Evolutionary conservation across 2,329 filamentous ascomycete genomes (phyloP).

Genomic region (Exophiala sideris): DNA sequence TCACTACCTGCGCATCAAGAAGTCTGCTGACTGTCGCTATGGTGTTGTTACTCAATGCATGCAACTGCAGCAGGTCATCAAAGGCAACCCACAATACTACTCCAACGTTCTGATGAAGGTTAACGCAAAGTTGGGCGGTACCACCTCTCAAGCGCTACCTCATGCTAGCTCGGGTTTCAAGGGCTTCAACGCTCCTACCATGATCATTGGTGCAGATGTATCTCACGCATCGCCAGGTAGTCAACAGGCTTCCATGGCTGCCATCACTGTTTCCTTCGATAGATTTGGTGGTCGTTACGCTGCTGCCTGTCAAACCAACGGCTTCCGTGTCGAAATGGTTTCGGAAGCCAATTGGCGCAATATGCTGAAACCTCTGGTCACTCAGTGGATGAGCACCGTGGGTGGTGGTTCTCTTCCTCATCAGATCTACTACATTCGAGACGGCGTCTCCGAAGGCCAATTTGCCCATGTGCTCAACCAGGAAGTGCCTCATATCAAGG

Average conservation of each 20-base stretch:
- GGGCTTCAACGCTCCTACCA: constrained; percentile 52
- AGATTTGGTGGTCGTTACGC: constrained; percentile 68
- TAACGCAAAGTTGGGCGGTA: constrained; percentile 89
- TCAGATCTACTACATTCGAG: constrained; percentile 88
- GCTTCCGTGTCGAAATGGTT: constrained; percentile 76
- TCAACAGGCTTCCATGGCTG: constrained; percentile 69
- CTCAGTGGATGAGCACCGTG: constrained; percentile 60
- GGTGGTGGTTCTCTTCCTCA: constrained; percentile 57
- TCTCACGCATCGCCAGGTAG: constrained; percentile 75
- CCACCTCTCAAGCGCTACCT: constrained; percentile 58
- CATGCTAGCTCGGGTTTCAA: constrained; percentile 34
- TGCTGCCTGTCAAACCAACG: constrained; percentile 78
- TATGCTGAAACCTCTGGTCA: constrained; percentile 63
- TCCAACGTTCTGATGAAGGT: constrained; percentile 97
- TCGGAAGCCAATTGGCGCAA: constrained; percentile 61
- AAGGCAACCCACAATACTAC: constrained; percentile 75
- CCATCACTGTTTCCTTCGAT: constrained; percentile 80
- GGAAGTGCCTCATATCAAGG: constrained; percentile 68
- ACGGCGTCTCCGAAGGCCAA: constrained; percentile 86
- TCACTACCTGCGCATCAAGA: constrained; percentile 83
- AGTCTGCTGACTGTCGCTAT: constrained; percentile 78
- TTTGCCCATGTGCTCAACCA: constrained; percentile 73
- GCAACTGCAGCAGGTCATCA: constrained; percentile 65
- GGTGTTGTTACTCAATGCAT: constrained; percentile 82
- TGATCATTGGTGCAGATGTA: constrained; percentile 88